These are phyloP conservation scores for Choanephora cucurbitarum DNA, from an alignment of 371 early-diverging fungal genomes.

Conservation along the genomic window DNA sequence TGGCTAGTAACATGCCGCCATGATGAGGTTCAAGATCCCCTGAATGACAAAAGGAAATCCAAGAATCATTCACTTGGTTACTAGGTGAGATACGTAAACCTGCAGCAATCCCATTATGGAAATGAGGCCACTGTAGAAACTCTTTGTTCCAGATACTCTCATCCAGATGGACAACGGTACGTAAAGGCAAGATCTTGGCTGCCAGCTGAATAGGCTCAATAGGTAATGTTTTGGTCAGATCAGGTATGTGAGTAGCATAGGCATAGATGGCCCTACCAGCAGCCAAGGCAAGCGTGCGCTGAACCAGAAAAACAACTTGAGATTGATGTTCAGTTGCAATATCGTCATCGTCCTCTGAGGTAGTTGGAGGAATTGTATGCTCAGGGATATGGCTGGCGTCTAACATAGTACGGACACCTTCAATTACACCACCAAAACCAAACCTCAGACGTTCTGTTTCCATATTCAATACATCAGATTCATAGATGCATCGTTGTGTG, in stretches of 20 bases:
- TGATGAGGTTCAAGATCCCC: conserved; percentile 56
- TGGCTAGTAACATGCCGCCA: conserved; percentile 81
- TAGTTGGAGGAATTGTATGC: conserved; percentile 26
- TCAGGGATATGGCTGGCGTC: conserved; percentile 47
- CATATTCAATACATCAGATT: conserved; percentile 29
- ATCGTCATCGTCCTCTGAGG: conserved; percentile 42
- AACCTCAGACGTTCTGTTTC: conserved; percentile 59
- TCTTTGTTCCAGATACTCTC: conserved; percentile 46
- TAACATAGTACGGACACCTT: conserved; percentile 62
- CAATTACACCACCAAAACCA: conserved; percentile 62
- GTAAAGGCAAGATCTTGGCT: conserved; percentile 66
- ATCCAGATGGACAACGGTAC: conserved; percentile 56
- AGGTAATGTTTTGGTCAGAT: conserved; percentile 54
- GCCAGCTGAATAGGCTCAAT: conserved; percentile 58
- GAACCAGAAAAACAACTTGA: conserved; percentile 35
- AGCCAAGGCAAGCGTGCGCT: conserved; percentile 69
- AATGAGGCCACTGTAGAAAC: conserved; percentile 75
- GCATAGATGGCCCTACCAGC: conserved; percentile 70
- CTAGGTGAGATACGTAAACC: conserved; percentile 71
- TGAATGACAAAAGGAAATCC: conserved; percentile 79
- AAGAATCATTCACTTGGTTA: conserved; percentile 63
- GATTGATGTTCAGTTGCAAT: conserved; percentile 52
- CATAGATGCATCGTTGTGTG: conserved; percentile 10
- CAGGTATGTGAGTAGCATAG: conserved; percentile 61
- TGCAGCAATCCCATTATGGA: conserved; percentile 86